A percentile compares a stretch with the other conserved stretches of the same genome.
These are phyloP conservation scores for Aureoboletus auriporus DNA, from an alignment of 768 basidiomycete genomes.

Conservation along the genomic window DNA sequence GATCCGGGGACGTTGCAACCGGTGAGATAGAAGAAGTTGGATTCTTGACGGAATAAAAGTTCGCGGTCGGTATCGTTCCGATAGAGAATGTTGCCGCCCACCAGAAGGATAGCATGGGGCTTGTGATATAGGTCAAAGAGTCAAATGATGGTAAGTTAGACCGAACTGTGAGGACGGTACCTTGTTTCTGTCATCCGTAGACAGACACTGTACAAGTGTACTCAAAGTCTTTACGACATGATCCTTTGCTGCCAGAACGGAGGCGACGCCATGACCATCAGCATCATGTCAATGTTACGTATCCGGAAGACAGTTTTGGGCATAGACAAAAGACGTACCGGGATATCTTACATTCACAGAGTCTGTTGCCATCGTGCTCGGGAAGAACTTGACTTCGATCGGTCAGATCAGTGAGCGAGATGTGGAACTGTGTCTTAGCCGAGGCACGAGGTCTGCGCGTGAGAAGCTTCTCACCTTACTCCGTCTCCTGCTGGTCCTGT, in stretches of 20 bases:
- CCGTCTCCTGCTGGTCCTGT: no score
- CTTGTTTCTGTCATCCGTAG: slow-evolving; percentile 47
- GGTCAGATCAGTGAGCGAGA: not conserved
- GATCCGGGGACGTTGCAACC: slow-evolving; percentile 76
- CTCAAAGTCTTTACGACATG: slow-evolving; percentile 54
- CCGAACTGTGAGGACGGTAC: slow-evolving; percentile 29
- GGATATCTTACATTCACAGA: slow-evolving; percentile 17
- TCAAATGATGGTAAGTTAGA: not conserved
- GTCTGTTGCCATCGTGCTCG: slow-evolving; percentile 4
- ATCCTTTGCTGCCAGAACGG: slow-evolving; percentile 39
- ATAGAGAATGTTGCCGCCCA: slow-evolving; percentile 58
- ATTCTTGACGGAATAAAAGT: slow-evolving; percentile 68
- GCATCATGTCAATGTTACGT: not conserved
- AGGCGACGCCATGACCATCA: not conserved
- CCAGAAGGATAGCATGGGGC: slow-evolving; percentile 68
- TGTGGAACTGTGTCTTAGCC: no score
- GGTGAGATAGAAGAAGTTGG: slow-evolving; percentile 86
- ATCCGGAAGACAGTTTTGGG: not conserved
- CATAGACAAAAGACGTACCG: slow-evolving; percentile 9
- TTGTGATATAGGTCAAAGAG: slow-evolving; percentile 19
- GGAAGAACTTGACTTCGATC: not conserved
- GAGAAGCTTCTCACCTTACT: no score
- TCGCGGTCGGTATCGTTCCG: slow-evolving; percentile 87
- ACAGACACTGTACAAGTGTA: slow-evolving; percentile 47
- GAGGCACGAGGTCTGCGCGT: no score